Evolutionary conservation across 2,329 filamentous ascomycete genomes (phyloP), one percentile per base, ranked within the genome.

Genomic region (Trichoderma sp.): DNA sequence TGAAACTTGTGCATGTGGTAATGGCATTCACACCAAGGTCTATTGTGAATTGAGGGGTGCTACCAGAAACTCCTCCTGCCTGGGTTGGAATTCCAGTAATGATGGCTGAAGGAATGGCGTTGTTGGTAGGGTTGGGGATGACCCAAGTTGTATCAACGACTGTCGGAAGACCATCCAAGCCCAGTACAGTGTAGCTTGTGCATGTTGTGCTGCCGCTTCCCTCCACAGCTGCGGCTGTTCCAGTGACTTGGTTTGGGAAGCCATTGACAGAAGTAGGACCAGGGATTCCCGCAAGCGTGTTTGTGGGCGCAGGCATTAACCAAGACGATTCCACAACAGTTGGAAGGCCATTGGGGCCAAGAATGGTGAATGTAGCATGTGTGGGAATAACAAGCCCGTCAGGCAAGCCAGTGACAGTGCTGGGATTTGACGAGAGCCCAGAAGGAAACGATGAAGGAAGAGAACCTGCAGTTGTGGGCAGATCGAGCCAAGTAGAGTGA

Each of bases 401-500:
- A 40, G 68, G 56, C 35, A 70, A 57, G 31, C 58, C 56, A 37
- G 67, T 69, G 31, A 33, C 43, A 33, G 43, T 53, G 21, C 61
- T 29, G 31, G 57, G 35, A 58, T 56, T 29, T 62, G 70, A 70
- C 29, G 70, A 29, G 29, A 47, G 70, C 29, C 70, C 59, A 14
- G 72, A 69, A 5, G 72, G 29, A n/a, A 67, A 59, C 19, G 65
- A 69, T 37, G 56, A 62, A 13, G 33, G 37, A 65, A 53, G 6
- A 3, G 53, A 43, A 29, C 35, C 27, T 11, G 61, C 29, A 7
- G 55, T 55, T 31, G 60, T 53, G n/a, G 69, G n/a, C 19, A 35
- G 33, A n/a, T 76, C 70, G 24, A 79, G 72, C 74, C 78, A 75
- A 19, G 76, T 78, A 10, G 79, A 80, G 49, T 80, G 76, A 24